Evolutionary conservation across 352 stramenopile species (phyloP).

Genomic region (Nothophytophthora sp.): DNA sequence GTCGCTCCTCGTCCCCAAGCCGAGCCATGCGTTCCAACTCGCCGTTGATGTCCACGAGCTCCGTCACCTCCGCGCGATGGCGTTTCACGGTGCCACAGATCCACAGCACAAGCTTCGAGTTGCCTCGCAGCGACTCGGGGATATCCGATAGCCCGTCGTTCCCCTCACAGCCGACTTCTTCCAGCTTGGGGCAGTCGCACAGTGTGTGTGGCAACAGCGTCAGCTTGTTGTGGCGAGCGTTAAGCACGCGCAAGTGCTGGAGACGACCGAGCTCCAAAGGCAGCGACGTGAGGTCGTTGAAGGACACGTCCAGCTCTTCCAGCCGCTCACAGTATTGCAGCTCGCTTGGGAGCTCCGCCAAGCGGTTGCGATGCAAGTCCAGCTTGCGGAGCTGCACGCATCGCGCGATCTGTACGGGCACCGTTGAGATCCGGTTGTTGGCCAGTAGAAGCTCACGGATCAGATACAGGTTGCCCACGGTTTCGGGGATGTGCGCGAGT

Average conservation of each 20-base stretch:
- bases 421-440: constrained; percentile 59
- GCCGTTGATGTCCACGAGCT: constrained; percentile 77
- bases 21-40: constrained; percentile 76
- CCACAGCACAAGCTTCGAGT: constrained; percentile 78
- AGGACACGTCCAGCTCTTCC: constrained; percentile 64
- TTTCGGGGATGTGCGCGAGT: constrained; percentile 55
- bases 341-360: constrained; percentile 59
- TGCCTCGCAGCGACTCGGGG: constrained; percentile 64
- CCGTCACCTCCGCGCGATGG: constrained; percentile 55
- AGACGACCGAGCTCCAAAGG: constrained; percentile 58
- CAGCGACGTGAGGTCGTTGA: constrained; percentile 62
- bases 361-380: constrained; percentile 66
- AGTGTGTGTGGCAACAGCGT: constrained; percentile 66
- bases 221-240: constrained; percentile 77
- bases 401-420: constrained; percentile 53
- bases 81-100: constrained; percentile 80
- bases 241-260: constrained; percentile 54
- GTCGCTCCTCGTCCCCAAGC: constrained; percentile 70
- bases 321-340: constrained; percentile 73
- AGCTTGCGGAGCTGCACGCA: constrained; percentile 74
- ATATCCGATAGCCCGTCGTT: constrained; percentile 65
- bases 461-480: constrained; percentile 63
- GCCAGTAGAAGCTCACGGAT: constrained; percentile 62
- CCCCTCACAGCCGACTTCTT: constrained; percentile 53
- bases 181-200: constrained; percentile 62